Percentiles rank a stretch among this genome's conserved stretches.
phyloP scores from a whole-genome alignment of 495 filamentous ascomycete species.

The Tuber calosporum region DNA sequence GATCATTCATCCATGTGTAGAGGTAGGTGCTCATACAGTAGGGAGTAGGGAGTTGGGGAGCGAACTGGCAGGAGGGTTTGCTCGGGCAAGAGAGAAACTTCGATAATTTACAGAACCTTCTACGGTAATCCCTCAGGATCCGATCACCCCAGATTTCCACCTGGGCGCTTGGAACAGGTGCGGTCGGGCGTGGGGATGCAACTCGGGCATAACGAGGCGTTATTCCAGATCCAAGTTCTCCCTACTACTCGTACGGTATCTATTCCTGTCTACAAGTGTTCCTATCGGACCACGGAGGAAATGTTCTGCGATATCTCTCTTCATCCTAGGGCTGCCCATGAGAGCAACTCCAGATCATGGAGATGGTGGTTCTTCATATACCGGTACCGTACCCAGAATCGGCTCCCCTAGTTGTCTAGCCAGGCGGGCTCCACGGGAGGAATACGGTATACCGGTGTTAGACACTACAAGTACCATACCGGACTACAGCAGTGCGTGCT shows the following conservation, averaged over 20 bases:
- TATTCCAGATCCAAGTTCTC: not conserved
- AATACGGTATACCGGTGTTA: not conserved
- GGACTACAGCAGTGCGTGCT: too few relatives aligned
- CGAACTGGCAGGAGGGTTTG: too few relatives aligned
- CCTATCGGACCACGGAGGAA: not conserved
- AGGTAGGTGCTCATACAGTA: too few relatives aligned
- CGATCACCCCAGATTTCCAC: too few relatives aligned
- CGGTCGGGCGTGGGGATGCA: not conserved
- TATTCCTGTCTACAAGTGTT: not conserved
- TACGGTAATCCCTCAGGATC: too few relatives aligned
- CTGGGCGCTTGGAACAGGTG: not conserved
- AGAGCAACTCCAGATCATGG: not conserved
- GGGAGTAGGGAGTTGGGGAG: too few relatives aligned
- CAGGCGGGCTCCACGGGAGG: not conserved
- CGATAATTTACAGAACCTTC: too few relatives aligned
- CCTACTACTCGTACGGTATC: too few relatives aligned
- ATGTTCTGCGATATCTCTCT: not conserved
- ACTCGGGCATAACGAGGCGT: not conserved
- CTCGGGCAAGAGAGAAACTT: too few relatives aligned
- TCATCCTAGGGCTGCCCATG: not conserved
- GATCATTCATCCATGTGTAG: too few relatives aligned
- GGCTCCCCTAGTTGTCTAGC: not conserved
- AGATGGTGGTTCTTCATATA: not conserved
- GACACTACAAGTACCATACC: too few relatives aligned
- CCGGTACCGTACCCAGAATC: too few relatives aligned